Conservation (phyloP, 345 rosid species). For the Odontarrhena argentea region DNA sequence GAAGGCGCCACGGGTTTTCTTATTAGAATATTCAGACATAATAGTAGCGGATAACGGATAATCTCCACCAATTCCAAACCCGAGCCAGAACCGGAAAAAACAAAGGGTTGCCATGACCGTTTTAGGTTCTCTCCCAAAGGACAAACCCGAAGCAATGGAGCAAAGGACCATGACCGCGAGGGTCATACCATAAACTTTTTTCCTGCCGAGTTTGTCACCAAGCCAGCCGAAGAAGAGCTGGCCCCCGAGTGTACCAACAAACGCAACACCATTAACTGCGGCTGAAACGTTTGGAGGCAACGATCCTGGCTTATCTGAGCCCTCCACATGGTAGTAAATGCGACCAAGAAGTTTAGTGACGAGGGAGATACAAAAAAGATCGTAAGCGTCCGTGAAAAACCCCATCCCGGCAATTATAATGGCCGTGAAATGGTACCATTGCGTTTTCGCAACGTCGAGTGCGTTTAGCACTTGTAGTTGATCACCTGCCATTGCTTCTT, state of each 20-base stretch:
- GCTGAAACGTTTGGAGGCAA: conserved; percentile 75
- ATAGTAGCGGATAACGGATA: conserved; percentile 83
- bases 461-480: conserved; percentile 66
- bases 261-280: conserved; percentile 77
- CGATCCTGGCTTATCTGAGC: conserved; percentile 60
- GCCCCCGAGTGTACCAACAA: conserved; percentile 67
- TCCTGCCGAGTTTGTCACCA: conserved; percentile 75
- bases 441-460: conserved; percentile 75
- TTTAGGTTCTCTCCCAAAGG: conserved; percentile 53
- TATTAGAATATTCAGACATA: conserved; percentile 87
- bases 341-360: conserved; percentile 83
- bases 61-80: conserved; percentile 83
- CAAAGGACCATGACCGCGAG: conserved; percentile 71
- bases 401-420: conserved; percentile 86
- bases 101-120: conserved; percentile 66
- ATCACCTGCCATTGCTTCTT: conserved; percentile 51
- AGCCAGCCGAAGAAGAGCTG: conserved; percentile 90
- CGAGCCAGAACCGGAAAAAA: conserved; percentile 86
- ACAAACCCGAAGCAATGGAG: conserved; percentile 70
- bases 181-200: conserved; percentile 76
- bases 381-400: conserved; percentile 82
- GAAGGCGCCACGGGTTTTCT: conserved; percentile 87
- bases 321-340: conserved; percentile 67
- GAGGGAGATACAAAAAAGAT: conserved; percentile 80
- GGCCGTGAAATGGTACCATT: conserved; percentile 83